Conservation (phyloP, 345 rosid genomes). For the Salix dunnii region DNA sequence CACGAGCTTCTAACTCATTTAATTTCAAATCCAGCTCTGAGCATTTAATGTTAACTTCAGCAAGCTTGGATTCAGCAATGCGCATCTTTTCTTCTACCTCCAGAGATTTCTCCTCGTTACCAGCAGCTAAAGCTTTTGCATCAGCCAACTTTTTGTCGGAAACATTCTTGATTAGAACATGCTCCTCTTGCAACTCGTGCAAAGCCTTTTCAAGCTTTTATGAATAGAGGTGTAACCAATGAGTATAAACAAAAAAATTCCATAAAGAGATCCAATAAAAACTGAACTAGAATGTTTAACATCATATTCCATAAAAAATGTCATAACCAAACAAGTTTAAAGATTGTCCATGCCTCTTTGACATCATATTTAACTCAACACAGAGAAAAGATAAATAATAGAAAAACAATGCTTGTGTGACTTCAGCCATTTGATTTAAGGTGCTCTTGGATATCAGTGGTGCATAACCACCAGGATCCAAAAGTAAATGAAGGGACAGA, state of each 20-base stretch:
- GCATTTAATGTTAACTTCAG: conserved; percentile 54
- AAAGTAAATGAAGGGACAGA: too few relatives aligned
- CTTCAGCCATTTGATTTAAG: too few relatives aligned
- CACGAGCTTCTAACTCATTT: conserved; percentile 66
- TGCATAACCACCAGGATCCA: too few relatives aligned
- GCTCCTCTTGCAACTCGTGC: conserved; percentile 48
- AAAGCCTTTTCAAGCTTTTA: conserved; percentile 74
- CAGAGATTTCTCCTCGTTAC: conserved; percentile 49
- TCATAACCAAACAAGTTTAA: too few relatives aligned
- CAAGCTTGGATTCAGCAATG: conserved; percentile 61
- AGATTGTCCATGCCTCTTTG: too few relatives aligned
- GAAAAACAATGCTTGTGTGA: too few relatives aligned
- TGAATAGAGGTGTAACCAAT: neutral
- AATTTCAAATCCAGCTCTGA: conserved; percentile 64
- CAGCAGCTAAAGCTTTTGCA: conserved; percentile 55
- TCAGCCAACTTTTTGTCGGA: conserved; percentile 63
- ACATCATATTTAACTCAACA: too few relatives aligned
- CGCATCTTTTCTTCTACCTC: conserved; percentile 56
- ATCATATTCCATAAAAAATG: too few relatives aligned
- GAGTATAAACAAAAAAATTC: neutral
- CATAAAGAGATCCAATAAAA: too few relatives aligned
- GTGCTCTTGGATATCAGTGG: too few relatives aligned
- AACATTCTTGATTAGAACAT: conserved; percentile 42
- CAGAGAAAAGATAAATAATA: too few relatives aligned
- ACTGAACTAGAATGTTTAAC: too few relatives aligned